phyloP scores from a whole-genome alignment of 805 yeast species.

The Debaryomyces maramus region DNA sequence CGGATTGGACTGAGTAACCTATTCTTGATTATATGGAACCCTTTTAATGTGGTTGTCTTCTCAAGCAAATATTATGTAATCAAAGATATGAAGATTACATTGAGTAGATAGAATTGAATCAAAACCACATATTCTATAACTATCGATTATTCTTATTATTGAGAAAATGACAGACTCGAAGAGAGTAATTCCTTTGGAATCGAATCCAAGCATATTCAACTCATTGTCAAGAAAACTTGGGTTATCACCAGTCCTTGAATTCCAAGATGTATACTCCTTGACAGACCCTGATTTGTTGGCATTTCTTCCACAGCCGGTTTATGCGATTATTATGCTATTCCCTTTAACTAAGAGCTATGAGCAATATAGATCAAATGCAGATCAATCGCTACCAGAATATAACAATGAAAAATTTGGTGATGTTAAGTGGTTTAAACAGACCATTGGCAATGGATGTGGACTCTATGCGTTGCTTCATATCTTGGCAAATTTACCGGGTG shows the following conservation, averaged over 20 bases:
- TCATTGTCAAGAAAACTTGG: constrained; percentile 69
- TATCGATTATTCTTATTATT: no score
- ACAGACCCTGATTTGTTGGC: constrained; percentile 78
- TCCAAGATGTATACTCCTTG: constrained; percentile 83
- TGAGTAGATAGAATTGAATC: no score
- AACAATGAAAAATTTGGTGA: constrained; percentile 29
- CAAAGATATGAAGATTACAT: no score
- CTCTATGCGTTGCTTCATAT: constrained; percentile 80
- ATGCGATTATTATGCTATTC: constrained; percentile 75
- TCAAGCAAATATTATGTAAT: no score
- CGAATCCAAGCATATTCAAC: constrained; percentile 83
- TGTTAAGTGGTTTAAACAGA: constrained; percentile 80
- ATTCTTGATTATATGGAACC: no score
- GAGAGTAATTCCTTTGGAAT: constrained; percentile 80
- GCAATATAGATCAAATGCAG: constrained; percentile 43
- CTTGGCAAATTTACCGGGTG: constrained; percentile 46
- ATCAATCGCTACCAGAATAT: constrained; percentile 19
- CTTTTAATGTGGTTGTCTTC: no score
- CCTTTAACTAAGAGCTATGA: constrained; percentile 74
- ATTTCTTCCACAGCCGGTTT: constrained; percentile 78
- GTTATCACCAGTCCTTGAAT: constrained; percentile 55
- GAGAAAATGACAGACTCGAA: constrained; percentile 12
- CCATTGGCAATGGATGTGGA: constrained; percentile 89
- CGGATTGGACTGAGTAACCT: no score
- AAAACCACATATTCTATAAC: no score